Conservation (phyloP, 176 grass and related monocot genomes). For the Musa troglodytarum region DNA sequence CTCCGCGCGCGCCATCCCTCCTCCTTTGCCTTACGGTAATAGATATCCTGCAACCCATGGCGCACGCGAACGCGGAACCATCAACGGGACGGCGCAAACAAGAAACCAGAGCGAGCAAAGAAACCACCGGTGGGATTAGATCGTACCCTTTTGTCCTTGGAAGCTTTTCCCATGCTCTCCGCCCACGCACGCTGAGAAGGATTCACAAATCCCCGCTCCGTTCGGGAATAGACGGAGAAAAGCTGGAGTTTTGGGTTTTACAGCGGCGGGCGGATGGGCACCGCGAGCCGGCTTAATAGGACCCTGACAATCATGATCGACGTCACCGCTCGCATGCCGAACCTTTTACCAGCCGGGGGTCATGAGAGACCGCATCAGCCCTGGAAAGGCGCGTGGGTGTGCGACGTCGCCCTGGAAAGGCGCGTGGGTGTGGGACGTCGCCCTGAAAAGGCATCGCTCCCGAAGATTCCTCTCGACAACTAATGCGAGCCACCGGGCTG, state of each 20-base stretch:
- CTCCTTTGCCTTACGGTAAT: conserved; percentile 91
- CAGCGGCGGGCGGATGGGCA: conserved; percentile 46
- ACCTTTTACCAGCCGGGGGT: too few species aligned
- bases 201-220: background rate
- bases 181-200: background rate
- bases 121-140: background rate
- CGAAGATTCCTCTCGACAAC: too few species aligned
- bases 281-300: too few species aligned
- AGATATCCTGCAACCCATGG: conserved; percentile 44
- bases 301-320: too few species aligned
- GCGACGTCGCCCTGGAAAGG: too few species aligned
- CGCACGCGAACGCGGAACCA: background rate
- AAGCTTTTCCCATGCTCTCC: conserved; percentile 54
- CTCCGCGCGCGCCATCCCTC: conserved; percentile 86
- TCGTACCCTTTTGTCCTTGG: conserved; percentile 67
- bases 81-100: background rate
- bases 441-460: too few species aligned
- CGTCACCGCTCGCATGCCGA: too few species aligned
- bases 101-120: background rate
- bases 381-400: too few species aligned
- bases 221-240: background rate
- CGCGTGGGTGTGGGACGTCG: too few species aligned
- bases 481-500: too few species aligned
- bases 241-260: conserved; percentile 32
- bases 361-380: too few species aligned